phyloP scores from a whole-genome alignment of 257 asterid genomes.

The Rhazya stricta region DNA sequence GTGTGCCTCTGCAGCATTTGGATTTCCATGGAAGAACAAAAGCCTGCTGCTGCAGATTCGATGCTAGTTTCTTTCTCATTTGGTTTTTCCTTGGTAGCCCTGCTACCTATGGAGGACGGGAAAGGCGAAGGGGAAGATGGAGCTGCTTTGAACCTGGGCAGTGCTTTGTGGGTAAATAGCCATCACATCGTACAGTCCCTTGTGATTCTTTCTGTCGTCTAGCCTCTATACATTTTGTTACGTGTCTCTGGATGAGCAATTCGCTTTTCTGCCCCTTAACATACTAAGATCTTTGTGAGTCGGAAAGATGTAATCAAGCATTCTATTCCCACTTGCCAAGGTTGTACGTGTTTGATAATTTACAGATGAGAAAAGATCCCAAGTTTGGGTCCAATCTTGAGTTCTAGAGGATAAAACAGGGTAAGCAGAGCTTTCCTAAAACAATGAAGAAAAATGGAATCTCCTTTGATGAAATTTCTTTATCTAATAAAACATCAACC shows the following conservation, averaged over 20 bases:
- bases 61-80: not conserved
- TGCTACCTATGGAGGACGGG: not conserved
- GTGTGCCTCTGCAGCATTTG: slow-evolving; percentile 2
- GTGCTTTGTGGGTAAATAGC: not conserved
- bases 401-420: no score
- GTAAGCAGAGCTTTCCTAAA: no score
- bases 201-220: not conserved
- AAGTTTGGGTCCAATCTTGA: no score
- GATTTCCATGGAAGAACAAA: not conserved
- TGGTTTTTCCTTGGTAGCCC: not conserved
- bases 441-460: no score
- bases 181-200: not conserved
- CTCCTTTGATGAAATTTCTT: not conserved
- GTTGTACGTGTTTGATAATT: not conserved
- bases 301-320: not conserved
- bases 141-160: not conserved
- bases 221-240: not conserved
- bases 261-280: not conserved
- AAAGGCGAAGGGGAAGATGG: not conserved
- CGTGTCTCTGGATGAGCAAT: not conserved
- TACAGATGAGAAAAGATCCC: no score
- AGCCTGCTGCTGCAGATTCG: slow-evolving; percentile 2
- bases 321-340: not conserved
- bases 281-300: not conserved
- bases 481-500: not conserved